Conservation (phyloP, 371 early-diverging fungal species). For the Mucor piriformis region DNA sequence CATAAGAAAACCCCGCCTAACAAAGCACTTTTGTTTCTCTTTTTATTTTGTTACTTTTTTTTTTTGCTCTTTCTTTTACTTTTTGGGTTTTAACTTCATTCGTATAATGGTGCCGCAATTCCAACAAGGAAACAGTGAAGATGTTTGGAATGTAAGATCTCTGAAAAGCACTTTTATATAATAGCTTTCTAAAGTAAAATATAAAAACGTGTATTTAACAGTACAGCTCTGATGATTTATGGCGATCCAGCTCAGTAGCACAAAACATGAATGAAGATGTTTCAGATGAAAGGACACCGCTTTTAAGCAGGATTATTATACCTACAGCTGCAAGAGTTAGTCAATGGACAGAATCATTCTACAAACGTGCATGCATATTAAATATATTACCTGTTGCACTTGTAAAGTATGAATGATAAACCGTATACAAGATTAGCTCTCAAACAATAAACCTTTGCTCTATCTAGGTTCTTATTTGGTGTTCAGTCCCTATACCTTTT, state of each 20-base stretch:
- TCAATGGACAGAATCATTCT: conserved; percentile 53
- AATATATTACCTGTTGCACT: conserved; percentile 47
- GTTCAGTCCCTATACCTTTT: conserved; percentile 40
- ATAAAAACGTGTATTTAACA: neutral
- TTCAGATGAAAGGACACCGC: conserved; percentile 45
- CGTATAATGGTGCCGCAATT: conserved; percentile 28
- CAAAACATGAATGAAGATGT: conserved; percentile 13
- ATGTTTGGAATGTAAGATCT: conserved; percentile 31
- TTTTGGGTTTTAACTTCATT: neutral
- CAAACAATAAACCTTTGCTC: neutral
- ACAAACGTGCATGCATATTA: conserved; percentile 42
- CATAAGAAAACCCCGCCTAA: no score
- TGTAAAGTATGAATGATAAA: conserved; percentile 24
- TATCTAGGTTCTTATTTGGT: conserved; percentile 38
- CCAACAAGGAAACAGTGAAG: conserved; percentile 35
- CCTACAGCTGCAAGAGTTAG: conserved; percentile 45
- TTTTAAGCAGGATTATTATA: conserved; percentile 35
- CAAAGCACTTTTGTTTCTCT: no score
- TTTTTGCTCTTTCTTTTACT: neutral
- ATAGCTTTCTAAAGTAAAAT: no score
- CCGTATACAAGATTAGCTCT: no score
- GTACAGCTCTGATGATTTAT: conserved; percentile 32
- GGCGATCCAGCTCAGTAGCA: conserved; percentile 27
- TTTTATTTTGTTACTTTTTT: neutral
- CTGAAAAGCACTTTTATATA: neutral